These are phyloP conservation scores for Vitis cinerea DNA, from an alignment of 164 flowering plant species.

Conservation along the genomic window DNA sequence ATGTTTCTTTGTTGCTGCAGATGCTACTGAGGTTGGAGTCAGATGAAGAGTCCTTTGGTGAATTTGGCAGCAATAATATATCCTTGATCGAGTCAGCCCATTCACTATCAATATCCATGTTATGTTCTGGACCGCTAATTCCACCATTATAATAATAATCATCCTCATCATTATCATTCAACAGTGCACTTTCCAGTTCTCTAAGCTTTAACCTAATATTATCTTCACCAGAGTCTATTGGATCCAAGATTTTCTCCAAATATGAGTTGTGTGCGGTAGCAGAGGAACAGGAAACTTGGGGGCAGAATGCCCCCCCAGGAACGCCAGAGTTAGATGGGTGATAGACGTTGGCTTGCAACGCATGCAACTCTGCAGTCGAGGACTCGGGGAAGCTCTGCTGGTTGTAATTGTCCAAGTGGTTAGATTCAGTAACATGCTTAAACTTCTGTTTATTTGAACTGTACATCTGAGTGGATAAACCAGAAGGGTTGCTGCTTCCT, in stretches of 20 bases:
- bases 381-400: constrained; percentile 54
- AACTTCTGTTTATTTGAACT: constrained; percentile 41
- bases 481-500: constrained; percentile 30
- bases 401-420: constrained; percentile 42
- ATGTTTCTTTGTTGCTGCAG: no score
- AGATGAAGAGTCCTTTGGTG: constrained; percentile 79
- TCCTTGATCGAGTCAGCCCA: constrained; percentile 50
- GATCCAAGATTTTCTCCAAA: constrained; percentile 40
- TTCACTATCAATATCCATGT: constrained; percentile 65
- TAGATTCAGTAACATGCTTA: constrained; percentile 35
- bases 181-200: constrained; percentile 75
- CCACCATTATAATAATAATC: constrained; percentile 10
- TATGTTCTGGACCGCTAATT: constrained; percentile 4
- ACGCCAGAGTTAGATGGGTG: constrained; percentile 30
- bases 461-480: constrained; percentile 36
- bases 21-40: constrained; percentile 63
- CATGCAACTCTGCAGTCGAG: constrained; percentile 42
- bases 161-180: constrained; percentile 48
- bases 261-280: constrained; percentile 22
- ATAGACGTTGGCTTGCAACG: not conserved
- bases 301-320: constrained; percentile 27
- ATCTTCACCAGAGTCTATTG: constrained; percentile 50
- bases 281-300: constrained; percentile 27
- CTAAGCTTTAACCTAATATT: constrained; percentile 63
- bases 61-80: constrained; percentile 36